Conservation (phyloP, 73 alveolate genomes). For the Paramecium sonneborni region DNA sequence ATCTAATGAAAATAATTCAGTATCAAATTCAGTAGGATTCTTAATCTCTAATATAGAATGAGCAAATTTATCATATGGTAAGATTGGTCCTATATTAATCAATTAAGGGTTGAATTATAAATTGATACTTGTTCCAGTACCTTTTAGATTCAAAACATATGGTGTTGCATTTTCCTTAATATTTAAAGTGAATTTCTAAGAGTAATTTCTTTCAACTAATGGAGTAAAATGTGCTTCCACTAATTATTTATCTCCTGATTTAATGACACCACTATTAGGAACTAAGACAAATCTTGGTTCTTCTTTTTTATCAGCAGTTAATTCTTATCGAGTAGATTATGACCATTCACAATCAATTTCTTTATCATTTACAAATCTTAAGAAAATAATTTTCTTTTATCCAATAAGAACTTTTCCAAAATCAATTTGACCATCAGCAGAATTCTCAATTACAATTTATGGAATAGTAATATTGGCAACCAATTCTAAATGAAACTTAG, state of each 20-base stretch:
- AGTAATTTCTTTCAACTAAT: slow-evolving; percentile 83
- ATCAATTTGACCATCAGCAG: slow-evolving; percentile 88
- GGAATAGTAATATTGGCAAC: slow-evolving; percentile 96
- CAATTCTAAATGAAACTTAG: slow-evolving; percentile 90
- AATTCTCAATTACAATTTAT: slow-evolving; percentile 49
- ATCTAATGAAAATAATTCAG: slow-evolving; percentile 95
- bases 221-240: slow-evolving; percentile 97
- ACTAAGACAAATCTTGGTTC: slow-evolving; percentile 73
- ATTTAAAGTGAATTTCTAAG: slow-evolving; percentile 87
- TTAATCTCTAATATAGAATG: slow-evolving; percentile 88
- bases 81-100: slow-evolving; percentile 96
- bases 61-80: slow-evolving; percentile 95
- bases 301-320: slow-evolving; percentile 58
- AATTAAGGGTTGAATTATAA: slow-evolving; percentile 87
- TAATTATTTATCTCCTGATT: slow-evolving; percentile 92
- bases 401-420: slow-evolving; percentile 97
- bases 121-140: slow-evolving; percentile 90
- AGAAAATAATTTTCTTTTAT: slow-evolving; percentile 89
- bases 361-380: slow-evolving; percentile 94
- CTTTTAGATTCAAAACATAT: slow-evolving; percentile 89
- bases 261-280: slow-evolving; percentile 93
- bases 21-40: slow-evolving; percentile 96
- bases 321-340: slow-evolving; percentile 80
- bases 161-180: slow-evolving; percentile 93
- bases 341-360: slow-evolving; percentile 98